phyloP scores from a whole-genome alignment of 768 basidiomycete species.

The Heimioporus sp. region DNA sequence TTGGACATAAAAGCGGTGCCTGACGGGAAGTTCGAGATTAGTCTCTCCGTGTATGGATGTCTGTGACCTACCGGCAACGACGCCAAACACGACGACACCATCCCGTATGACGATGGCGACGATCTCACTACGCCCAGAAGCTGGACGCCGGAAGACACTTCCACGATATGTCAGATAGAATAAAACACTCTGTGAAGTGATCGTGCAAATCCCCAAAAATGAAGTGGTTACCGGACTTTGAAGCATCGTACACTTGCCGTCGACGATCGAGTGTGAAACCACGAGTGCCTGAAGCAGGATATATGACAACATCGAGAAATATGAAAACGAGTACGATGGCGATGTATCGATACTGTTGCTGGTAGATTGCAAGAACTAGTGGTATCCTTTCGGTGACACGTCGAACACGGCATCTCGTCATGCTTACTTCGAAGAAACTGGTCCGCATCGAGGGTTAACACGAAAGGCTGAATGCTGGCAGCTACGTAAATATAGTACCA shows the following conservation, averaged over 20 bases:
- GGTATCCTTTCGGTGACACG: too few species aligned
- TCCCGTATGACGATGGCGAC: too few species aligned
- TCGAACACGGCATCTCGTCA: too few species aligned
- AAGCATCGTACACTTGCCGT: slow-evolving; percentile 11
- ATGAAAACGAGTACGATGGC: neutral
- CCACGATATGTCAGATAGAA: slow-evolving; percentile 17
- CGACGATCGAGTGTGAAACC: slow-evolving; percentile 3
- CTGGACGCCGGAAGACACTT: slow-evolving; percentile 3
- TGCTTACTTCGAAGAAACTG: slow-evolving; percentile 20
- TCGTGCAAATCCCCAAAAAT: slow-evolving; percentile 1
- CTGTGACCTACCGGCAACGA: slow-evolving; percentile 12
- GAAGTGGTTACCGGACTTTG: neutral
- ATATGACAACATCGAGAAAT: too few species aligned
- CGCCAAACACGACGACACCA: slow-evolving; percentile 10
- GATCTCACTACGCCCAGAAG: slow-evolving; percentile 13
- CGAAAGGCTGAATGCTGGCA: slow-evolving; percentile 6
- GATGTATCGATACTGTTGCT: neutral
- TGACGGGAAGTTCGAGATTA: neutral
- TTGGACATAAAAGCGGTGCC: neutral
- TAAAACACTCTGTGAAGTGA: slow-evolving; percentile 12
- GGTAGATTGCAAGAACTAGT: slow-evolving; percentile 21
- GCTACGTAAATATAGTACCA: too few species aligned
- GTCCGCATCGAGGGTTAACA: slow-evolving; percentile 10
- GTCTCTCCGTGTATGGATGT: neutral
- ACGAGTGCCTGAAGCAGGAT: too few species aligned